Base-by-base conservation (phyloP, 192 early-diverging fungal species). In the Coemansia sp. region DNA sequence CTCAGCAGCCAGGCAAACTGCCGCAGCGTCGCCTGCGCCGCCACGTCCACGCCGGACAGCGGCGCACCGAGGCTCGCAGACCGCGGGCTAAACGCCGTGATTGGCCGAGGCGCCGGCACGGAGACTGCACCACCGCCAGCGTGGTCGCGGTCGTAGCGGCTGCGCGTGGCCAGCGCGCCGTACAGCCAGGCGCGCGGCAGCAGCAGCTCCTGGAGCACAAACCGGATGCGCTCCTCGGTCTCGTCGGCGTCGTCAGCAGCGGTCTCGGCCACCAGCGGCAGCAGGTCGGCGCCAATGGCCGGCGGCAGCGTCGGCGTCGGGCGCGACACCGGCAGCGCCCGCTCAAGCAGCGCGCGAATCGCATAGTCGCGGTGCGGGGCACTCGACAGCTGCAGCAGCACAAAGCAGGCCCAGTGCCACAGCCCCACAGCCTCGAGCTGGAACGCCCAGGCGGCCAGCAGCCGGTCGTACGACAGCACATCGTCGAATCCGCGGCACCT, bases 321-420 rank as follows among this genome's bases (percentile, higher is more conserved):
- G 30, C 41, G 30, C 5, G 67, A 53, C 26, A 20, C 49, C 6
- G 29, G 58, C 45, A 70, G 55, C 30, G 63, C 60, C 8, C 70
- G 62, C 34, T 68, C 58, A 3, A 71, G 23, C 20, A 68, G 29
- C 1, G 60, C 44, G 4, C 72, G 76, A 22, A 90, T 78, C 0
- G 80, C 63, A 10, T 55, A 30, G 19, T 75, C 79, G 5, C 81
- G 70, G n/a, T 70, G 67, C 2, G 31, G 12, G 0, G 50, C 39
- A 26, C 73, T 62, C 8, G 78, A 70, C 44, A 95, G 57, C 54
- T 87, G 89, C 44, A 90, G 57, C 4, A 81, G 71, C 20, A 91
- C 85, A 79, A 83, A 95, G 30, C 86, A 65, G 2, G 90, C 83
- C 92, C 91, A 94, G 29, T 90, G 64, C 88, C 89, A 94, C 21